Base-by-base conservation (phyloP, 495 filamentous ascomycete species). In the Cercophora scortea region DNA sequence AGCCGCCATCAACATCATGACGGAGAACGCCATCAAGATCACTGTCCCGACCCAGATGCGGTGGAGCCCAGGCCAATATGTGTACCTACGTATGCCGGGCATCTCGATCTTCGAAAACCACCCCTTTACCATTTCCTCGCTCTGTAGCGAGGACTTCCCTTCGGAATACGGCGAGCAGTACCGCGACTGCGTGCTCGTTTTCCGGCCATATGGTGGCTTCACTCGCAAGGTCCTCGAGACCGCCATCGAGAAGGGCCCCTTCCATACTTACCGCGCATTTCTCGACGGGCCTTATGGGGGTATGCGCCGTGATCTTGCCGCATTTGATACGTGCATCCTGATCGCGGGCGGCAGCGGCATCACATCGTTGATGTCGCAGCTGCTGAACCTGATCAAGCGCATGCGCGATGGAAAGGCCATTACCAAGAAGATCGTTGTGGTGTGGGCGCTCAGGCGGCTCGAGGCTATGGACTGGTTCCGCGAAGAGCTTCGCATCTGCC, bases 391-490 rank as follows among this genome's bases (percentile, higher is more conserved):
- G 47, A 92, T 95, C 71, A 95, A 95, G 73, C 85, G 90, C 54
- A 95, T 96, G 80, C 84, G 87, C 15, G 89, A 94, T 61, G 86
- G 88, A 15, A 95, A 95, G 59, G 93, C 92, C 34, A 87, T 96
- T 49, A 95, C 91, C 13, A 88, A 84, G 68, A 87, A 86, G 49
- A 84, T 97, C 32, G 85, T 90, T 17, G 87, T 97, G 6, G 80
- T 97, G 11, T 97, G 92, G 92, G 83, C 90, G 16, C 72, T 97
- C 44, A 92, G 91, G 65, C 82, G 85, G 48, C 80, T 88, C 36
- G 92, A 96, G 69, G 89, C 88, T 8, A 90, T 97, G 80, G 90
- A 95, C 65, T 97, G 92, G 92, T 97, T 97, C 78, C 87, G 88
- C 63, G 92, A 96, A 71, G 93, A 96, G 65, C 76, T 96, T 42